Base-by-base conservation (phyloP, 805 yeast species). In the Ogataea siamensis region DNA sequence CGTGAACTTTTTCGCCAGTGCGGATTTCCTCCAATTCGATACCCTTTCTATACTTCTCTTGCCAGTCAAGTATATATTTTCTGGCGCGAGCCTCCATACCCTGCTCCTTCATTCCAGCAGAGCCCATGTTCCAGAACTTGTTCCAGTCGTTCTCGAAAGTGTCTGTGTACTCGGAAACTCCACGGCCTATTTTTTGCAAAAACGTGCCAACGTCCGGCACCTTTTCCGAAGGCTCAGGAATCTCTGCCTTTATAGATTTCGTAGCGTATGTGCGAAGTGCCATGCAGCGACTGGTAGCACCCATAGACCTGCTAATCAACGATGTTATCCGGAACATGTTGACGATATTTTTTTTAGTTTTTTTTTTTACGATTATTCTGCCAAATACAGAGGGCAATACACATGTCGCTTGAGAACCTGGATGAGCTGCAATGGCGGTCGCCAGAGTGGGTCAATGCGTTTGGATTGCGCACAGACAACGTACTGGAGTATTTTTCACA, bases 381-480 rank as follows among this genome's bases (percentile, higher is more conserved):
- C 28, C 29, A 25, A 18, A 30, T 11, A 29, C 7, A n/a, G 28
- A 29, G 24, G 19, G 25, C 25, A 15, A 9, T 5, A 9, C n/a
- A 17, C 30, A 49, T 45, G 51, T 23, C 49, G 3, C 29, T 16
- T 46, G 51, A 28, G 50, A 70, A 34, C 20, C 67, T 89, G 18
- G 97, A 89, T 56, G 97, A 91, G 54, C 72, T 93, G 28, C 98
- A 89, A 60, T 93, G 99, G 99, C 78, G 89, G 49, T 83, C 93
- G 3, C 98, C 99, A 1, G 99, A 93, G 61, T 93, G 96, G 94
- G 87, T 93, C 47, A 95, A 88, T 57, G 76, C 81, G 37, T 80
- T 80, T 58, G 97, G 96, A 0, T 73, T 93, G 16, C 73, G 88
- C 30, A 84, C 95, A 0, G 95, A 81, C 37, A 93, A 89, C 56